Conservation (phyloP, 2,329 filamentous ascomycete genomes). For the Paraconiothyrium brasiliense region DNA sequence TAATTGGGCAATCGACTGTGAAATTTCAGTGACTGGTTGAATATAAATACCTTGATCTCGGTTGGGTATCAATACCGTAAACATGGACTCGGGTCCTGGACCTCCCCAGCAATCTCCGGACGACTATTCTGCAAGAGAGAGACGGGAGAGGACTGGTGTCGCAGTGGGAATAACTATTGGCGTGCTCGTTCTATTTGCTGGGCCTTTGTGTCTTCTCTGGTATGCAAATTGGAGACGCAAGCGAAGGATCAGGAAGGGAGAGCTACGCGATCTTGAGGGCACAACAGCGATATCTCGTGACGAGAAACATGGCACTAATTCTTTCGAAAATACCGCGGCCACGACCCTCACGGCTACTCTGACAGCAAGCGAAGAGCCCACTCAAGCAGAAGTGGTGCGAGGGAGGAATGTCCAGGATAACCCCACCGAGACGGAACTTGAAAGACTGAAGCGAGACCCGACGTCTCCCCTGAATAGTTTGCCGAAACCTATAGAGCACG, state of each 20-base stretch:
- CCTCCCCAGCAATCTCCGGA: constrained; percentile 14
- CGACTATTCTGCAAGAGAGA: constrained; percentile 8
- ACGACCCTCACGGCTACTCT: constrained; percentile 1
- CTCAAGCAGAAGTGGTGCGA: neutral
- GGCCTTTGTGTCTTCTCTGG: constrained; percentile 7
- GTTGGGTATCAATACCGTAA: constrained; percentile 8
- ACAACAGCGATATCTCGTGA: constrained; percentile 11
- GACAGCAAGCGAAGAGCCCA: neutral
- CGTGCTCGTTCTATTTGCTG: constrained; percentile 10
- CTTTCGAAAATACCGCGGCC: neutral
- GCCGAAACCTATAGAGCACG: neutral
- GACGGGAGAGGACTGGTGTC: constrained; percentile 11
- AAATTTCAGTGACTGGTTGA: neutral
- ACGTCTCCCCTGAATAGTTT: neutral
- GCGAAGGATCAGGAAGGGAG: neutral
- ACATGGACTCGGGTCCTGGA: constrained; percentile 12
- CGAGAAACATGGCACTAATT: constrained; percentile 6
- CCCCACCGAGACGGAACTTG: neutral
- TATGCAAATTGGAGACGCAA: constrained; percentile 6
- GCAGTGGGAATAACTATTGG: constrained; percentile 12
- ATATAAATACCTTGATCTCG: neutral
- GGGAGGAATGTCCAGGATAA: neutral
- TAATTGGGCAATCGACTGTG: neutral
- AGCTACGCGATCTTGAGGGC: constrained; percentile 9
- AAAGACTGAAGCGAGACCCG: constrained; percentile 6